A percentile compares a stretch with the other conserved stretches of the same genome.
Evolutionary conservation across 306 rosid species (phyloP).

Genomic region (Fagus sylvatica): DNA sequence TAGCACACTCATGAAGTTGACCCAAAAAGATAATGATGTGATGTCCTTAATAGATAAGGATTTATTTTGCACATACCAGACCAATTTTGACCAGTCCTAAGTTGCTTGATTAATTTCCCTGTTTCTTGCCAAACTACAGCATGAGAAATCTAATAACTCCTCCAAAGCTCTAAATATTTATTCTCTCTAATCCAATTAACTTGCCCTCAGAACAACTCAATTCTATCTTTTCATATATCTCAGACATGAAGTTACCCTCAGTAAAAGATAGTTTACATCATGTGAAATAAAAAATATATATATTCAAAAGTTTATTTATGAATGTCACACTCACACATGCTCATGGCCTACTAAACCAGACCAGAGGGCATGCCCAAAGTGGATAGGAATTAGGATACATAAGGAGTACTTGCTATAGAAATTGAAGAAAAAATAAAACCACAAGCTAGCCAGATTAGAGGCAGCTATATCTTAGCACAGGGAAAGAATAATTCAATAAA

Average conservation of each 20-base stretch:
- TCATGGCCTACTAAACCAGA: no score
- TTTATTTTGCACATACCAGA: neutral
- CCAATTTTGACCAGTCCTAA: neutral
- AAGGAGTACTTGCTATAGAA: neutral
- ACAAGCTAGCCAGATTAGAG: neutral
- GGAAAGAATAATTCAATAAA: constrained; percentile 14
- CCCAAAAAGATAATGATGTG: neutral
- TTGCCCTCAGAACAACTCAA: neutral
- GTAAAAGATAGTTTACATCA: neutral
- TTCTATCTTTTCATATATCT: neutral
- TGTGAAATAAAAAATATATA: neutral
- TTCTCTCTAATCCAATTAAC: neutral
- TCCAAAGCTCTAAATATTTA: neutral
- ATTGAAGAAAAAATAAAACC: neutral
- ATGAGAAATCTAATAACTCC: neutral
- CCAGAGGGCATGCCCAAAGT: no score
- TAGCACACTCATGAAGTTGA: neutral
- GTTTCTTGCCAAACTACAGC: neutral
- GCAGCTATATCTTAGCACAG: neutral
- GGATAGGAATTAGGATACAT: no score
- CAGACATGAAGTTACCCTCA: neutral
- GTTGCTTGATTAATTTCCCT: neutral
- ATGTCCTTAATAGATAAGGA: neutral
- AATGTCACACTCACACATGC: neutral
- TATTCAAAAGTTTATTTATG: neutral